Percentiles rank a stretch among this genome's conserved stretches.
Conservation (phyloP, 768 basidiomycete genomes). For the Termitomyces sp. region DNA sequence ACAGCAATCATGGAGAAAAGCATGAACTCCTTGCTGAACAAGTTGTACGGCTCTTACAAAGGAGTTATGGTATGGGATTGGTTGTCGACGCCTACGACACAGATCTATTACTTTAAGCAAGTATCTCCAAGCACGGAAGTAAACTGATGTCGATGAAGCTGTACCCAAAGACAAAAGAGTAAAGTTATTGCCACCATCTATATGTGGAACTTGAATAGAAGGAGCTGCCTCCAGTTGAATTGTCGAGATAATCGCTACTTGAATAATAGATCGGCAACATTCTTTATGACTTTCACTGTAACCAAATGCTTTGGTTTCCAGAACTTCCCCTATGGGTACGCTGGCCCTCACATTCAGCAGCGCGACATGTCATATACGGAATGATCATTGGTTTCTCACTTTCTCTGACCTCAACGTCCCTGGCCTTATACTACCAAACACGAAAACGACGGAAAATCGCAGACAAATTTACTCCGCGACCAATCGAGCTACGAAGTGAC, state of each 20-base stretch:
- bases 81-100: background rate
- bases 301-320: constrained; percentile 17
- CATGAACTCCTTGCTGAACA: background rate
- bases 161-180: background rate
- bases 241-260: background rate
- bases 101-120: background rate
- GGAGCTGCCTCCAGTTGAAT: background rate
- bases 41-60: background rate
- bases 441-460: constrained; percentile 41
- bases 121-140: background rate
- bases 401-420: constrained; percentile 64
- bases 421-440: constrained; percentile 46
- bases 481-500: constrained; percentile 68
- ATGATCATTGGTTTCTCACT: constrained; percentile 72
- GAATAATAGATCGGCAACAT: constrained; percentile 4
- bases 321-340: constrained; percentile 26
- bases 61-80: background rate
- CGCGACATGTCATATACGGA: constrained; percentile 33
- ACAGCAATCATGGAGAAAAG: background rate
- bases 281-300: constrained; percentile 11
- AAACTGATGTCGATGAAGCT: background rate
- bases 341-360: constrained; percentile 29
- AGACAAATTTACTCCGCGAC: constrained; percentile 37
- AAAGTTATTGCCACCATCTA: background rate
- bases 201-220: background rate